A percentile compares a stretch with the other conserved stretches of the same genome.
phyloP scores from a whole-genome alignment of 305 asterid species.

The Withania somnifera region DNA sequence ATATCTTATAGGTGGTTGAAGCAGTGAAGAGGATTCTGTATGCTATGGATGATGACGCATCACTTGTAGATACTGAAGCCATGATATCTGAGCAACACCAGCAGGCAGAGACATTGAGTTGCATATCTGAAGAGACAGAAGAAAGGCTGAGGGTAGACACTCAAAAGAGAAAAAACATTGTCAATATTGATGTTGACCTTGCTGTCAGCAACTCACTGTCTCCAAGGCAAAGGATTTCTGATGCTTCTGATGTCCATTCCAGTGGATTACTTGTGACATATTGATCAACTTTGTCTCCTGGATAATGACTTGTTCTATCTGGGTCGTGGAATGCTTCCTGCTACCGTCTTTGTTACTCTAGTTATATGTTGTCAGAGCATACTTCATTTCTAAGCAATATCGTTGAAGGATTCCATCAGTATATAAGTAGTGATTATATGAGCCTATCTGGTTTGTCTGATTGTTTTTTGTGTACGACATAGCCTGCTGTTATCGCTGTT shows the following conservation, averaged over 20 bases:
- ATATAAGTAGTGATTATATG: not conserved
- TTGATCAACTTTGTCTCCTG: slow-evolving; percentile 27
- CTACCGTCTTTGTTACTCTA: not conserved
- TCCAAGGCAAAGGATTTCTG: slow-evolving; percentile 67
- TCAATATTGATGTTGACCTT: slow-evolving; percentile 58
- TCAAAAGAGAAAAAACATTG: slow-evolving; percentile 67
- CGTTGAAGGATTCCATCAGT: not conserved
- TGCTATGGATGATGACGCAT: slow-evolving; percentile 58
- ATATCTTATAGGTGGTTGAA: slow-evolving; percentile 44
- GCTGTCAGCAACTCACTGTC: slow-evolving; percentile 65
- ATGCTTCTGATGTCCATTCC: slow-evolving; percentile 74
- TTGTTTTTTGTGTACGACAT: not conserved
- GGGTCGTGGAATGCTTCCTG: not conserved
- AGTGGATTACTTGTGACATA: slow-evolving; percentile 66
- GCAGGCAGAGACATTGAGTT: slow-evolving; percentile 19
- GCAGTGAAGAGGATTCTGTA: slow-evolving; percentile 62
- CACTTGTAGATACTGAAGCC: slow-evolving; percentile 69
- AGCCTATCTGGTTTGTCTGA: not conserved
- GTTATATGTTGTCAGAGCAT: not conserved
- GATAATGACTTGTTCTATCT: not conserved
- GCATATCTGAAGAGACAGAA: slow-evolving; percentile 35
- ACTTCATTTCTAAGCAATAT: not conserved
- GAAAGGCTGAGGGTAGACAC: slow-evolving; percentile 38
- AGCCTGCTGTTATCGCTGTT: not conserved
- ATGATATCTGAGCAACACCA: slow-evolving; percentile 38